A percentile compares a stretch with the other conserved stretches of the same genome.
phyloP scores from a whole-genome alignment of 805 yeast genomes.

The Suhomyces vadensis region DNA sequence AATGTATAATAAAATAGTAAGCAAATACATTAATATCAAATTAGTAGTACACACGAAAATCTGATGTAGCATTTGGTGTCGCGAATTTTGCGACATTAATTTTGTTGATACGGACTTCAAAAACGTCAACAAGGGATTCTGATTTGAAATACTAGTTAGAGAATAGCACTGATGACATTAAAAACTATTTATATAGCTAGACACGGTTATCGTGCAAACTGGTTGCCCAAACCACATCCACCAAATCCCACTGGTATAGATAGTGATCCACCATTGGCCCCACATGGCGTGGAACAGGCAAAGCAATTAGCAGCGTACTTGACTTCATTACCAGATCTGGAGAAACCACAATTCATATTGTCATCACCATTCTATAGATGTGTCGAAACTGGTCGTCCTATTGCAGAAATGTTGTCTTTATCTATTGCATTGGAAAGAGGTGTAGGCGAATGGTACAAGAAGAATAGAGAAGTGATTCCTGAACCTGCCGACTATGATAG shows the following conservation, averaged over 20 bases:
- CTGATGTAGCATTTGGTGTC: background rate
- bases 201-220: conserved; percentile 90
- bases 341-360: conserved; percentile 70
- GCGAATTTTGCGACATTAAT: too few relatives aligned
- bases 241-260: conserved; percentile 86
- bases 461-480: conserved; percentile 68
- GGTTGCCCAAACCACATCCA: conserved; percentile 74
- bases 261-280: conserved; percentile 85
- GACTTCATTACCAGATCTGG: conserved; percentile 38
- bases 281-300: conserved; percentile 88
- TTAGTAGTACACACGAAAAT: background rate
- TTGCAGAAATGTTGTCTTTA: conserved; percentile 57
- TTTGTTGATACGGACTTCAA: background rate
- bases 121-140: background rate
- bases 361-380: conserved; percentile 90
- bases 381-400: conserved; percentile 75
- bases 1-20: background rate
- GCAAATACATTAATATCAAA: background rate
- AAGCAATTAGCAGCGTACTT: conserved; percentile 69
- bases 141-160: too few relatives aligned
- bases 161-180: conserved; percentile 31
- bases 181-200: conserved; percentile 69
- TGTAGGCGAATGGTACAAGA: conserved; percentile 88
- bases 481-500: conserved; percentile 56
- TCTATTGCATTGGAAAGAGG: conserved; percentile 76